These are phyloP conservation scores for Colletotrichum sp. DNA, from an alignment of 2,329 filamentous ascomycete genomes.

Conservation along the genomic window DNA sequence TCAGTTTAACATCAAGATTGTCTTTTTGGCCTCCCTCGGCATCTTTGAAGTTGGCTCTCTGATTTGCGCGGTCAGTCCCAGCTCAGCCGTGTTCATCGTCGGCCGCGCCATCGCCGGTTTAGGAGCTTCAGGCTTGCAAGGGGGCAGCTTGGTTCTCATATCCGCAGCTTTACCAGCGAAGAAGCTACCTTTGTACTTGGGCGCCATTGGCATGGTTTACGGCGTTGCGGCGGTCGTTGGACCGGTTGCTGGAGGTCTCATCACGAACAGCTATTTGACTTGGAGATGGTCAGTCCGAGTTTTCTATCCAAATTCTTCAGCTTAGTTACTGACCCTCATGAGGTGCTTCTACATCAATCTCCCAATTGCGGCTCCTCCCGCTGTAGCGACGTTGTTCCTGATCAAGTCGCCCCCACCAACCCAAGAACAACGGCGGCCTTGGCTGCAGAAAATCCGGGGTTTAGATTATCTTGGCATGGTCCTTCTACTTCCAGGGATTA, in stretches of 20 bases:
- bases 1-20: constrained; percentile 30
- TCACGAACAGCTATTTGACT: neutral
- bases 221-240: constrained; percentile 8
- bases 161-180: constrained; percentile 4
- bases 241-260: constrained; percentile 20
- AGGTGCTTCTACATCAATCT: constrained; percentile 33
- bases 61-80: constrained; percentile 38
- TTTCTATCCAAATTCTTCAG: too few relatives aligned
- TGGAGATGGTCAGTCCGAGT: constrained; percentile 1
- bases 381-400: constrained; percentile 30
- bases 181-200: neutral
- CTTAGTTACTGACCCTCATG: neutral
- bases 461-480: constrained; percentile 26
- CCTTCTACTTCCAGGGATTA: constrained; percentile 23
- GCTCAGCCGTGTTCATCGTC: constrained; percentile 37
- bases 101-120: constrained; percentile 41
- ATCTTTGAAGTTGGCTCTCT: constrained; percentile 37
- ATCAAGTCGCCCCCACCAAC: constrained; percentile 13
- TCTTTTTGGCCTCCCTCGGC: constrained; percentile 30
- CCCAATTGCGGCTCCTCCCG: constrained; percentile 27
- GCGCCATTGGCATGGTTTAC: constrained; percentile 10
- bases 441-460: constrained; percentile 17
- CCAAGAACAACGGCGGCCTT: constrained; percentile 7
- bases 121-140: constrained; percentile 32
- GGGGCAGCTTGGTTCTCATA: constrained; percentile 11